These are phyloP conservation scores for Fusarium irregulare DNA, from an alignment of 2,329 filamentous ascomycete genomes.

Conservation along the genomic window DNA sequence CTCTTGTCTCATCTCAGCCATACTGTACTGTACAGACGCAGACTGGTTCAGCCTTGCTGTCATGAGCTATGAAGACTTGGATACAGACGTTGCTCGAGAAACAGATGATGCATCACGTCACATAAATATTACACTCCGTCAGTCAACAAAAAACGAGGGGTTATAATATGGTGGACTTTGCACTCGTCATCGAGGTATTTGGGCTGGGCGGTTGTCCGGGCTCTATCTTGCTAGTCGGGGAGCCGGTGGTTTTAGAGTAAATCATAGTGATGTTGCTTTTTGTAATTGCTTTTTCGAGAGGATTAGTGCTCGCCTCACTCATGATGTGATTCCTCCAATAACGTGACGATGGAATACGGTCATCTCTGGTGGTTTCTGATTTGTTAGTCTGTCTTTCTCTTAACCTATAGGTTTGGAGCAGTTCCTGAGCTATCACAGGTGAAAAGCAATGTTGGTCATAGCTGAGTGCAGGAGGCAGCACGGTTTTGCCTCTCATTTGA, in stretches of 20 bases:
- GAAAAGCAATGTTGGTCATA: not conserved
- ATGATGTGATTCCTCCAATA: constrained; percentile 1
- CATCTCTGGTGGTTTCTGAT: not conserved
- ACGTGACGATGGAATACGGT: not conserved
- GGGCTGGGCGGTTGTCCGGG: constrained; percentile 23
- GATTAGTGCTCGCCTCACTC: not conserved
- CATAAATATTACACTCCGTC: constrained; percentile 8
- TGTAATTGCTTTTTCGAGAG: constrained; percentile 9
- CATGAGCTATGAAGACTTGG: not conserved
- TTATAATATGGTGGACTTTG: constrained; percentile 10
- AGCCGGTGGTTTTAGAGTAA: constrained; percentile 8
- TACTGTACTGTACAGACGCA: not conserved
- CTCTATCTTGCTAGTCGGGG: constrained; percentile 14
- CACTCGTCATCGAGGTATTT: constrained; percentile 31
- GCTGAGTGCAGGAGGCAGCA: not conserved
- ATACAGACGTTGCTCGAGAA: constrained; percentile 34
- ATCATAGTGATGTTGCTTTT: not conserved
- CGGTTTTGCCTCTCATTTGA: not conserved
- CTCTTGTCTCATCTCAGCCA: constrained; percentile 7
- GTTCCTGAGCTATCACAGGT: not conserved
- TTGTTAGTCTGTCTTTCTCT: not conserved
- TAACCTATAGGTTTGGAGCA: not conserved
- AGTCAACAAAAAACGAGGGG: not conserved
- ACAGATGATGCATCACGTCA: constrained; percentile 32
- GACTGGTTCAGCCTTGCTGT: constrained; percentile 16